Conservation (phyloP, 805 yeast species). For the Saccharomycopsis babjevae region DNA sequence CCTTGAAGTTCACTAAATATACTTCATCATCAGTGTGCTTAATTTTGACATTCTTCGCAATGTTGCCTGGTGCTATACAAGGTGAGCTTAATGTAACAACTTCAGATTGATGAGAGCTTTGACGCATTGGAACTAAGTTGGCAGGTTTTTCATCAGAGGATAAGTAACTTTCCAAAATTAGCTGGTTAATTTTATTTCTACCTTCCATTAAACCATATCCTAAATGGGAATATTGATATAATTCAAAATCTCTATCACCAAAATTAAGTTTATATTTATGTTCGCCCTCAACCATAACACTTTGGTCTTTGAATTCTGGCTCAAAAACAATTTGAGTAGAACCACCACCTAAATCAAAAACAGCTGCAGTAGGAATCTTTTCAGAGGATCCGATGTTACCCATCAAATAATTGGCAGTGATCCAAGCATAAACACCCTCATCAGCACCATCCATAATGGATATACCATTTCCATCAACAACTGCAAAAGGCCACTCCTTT, state of each 20-base stretch:
- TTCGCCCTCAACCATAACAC: conserved; percentile 72
- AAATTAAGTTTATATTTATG: conserved; percentile 73
- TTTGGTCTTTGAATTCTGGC: conserved; percentile 59
- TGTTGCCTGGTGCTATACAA: conserved; percentile 74
- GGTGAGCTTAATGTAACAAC: conserved; percentile 56
- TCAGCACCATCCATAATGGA: conserved; percentile 93
- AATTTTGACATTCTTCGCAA: conserved; percentile 52
- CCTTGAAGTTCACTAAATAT: conserved; percentile 52
- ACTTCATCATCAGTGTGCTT: conserved; percentile 37
- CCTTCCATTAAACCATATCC: conserved; percentile 97
- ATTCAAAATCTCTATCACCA: conserved; percentile 68
- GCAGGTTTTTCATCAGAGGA: conserved; percentile 24
- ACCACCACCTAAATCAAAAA: conserved; percentile 97
- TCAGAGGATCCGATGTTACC: conserved; percentile 81
- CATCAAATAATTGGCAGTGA: conserved; percentile 84
- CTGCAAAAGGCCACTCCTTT: conserved; percentile 80
- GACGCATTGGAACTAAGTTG: conserved; percentile 21
- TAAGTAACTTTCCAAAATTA: conserved; percentile 45
- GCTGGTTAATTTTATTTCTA: conserved; percentile 65
- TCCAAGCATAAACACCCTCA: conserved; percentile 99
- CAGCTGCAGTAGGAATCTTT: conserved; percentile 84
- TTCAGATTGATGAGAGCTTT: conserved; percentile 26
- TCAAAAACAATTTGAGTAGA: conserved; percentile 98
- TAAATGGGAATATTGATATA: conserved; percentile 90
- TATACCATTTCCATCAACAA: conserved; percentile 78